Conservation (phyloP, 768 basidiomycete species). For the Kwoniella sp. region DNA sequence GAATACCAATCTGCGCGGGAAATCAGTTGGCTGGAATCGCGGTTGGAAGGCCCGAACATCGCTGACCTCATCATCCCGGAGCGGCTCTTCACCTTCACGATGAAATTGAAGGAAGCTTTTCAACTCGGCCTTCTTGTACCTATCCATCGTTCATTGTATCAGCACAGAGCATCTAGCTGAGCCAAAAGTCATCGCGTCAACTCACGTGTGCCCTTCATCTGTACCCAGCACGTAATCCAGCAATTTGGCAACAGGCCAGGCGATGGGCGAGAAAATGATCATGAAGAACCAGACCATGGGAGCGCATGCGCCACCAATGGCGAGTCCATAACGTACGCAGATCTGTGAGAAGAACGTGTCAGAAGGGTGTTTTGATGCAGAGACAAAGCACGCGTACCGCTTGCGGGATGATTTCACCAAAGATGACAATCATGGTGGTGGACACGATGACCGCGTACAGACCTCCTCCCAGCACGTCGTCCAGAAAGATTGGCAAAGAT, state of each 20-base stretch:
- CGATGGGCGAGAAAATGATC: conserved; percentile 71
- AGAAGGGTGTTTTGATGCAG: neutral
- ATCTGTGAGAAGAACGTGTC: conserved; percentile 51
- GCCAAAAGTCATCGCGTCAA: conserved; percentile 1
- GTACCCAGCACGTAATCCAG: conserved; percentile 76
- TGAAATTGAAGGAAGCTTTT: conserved; percentile 54
- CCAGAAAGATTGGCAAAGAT: conserved; percentile 53
- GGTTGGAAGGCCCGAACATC: neutral
- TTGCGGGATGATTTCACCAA: conserved; percentile 62
- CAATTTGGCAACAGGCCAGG: conserved; percentile 65
- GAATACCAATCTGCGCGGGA: conserved; percentile 42
- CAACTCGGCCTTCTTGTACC: conserved; percentile 50
- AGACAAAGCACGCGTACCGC: conserved; percentile 28
- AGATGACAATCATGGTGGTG: conserved; percentile 49
- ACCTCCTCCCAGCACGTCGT: conserved; percentile 53
- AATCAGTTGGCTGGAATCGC: conserved; percentile 1
- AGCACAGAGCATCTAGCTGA: no score
- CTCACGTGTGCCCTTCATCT: conserved; percentile 57
- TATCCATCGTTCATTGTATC: no score
- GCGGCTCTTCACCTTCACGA: conserved; percentile 50
- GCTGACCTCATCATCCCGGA: conserved; percentile 52
- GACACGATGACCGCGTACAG: conserved; percentile 52
- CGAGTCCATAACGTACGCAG: conserved; percentile 69
- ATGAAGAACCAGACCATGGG: conserved; percentile 70
- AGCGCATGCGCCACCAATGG: conserved; percentile 72